These are phyloP conservation scores for Botrytis sinoallii DNA, from an alignment of 2,329 filamentous ascomycete genomes.

Conservation along the genomic window DNA sequence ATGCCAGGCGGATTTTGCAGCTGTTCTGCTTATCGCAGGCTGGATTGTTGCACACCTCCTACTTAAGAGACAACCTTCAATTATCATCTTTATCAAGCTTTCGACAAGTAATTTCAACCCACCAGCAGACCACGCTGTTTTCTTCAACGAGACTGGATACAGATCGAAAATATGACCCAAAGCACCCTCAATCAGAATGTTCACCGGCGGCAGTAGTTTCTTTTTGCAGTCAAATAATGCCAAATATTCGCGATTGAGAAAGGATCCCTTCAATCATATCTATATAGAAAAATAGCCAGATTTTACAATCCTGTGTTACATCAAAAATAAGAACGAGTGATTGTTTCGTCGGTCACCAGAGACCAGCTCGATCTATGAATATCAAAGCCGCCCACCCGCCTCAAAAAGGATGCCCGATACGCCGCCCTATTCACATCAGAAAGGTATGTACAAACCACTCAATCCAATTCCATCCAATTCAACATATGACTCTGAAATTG, in stretches of 20 bases:
- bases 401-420: background rate
- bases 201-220: no score
- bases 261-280: background rate
- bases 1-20: background rate
- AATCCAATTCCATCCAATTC: background rate
- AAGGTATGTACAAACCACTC: background rate
- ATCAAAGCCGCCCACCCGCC: background rate
- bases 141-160: background rate
- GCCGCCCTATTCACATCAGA: background rate
- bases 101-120: background rate
- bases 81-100: background rate
- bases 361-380: slow-evolving; percentile 4
- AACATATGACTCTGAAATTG: background rate
- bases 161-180: background rate
- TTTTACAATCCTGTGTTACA: background rate
- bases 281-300: background rate
- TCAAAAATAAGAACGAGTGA: background rate
- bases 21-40: background rate
- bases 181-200: background rate
- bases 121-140: background rate
- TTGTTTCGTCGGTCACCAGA: background rate
- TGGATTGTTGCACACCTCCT: background rate
- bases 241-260: background rate
- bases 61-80: background rate
- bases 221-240: background rate